A percentile compares a stretch with the other conserved stretches of the same genome.
phyloP scores from a whole-genome alignment of 768 basidiomycete genomes.

The Suillus spraguei region DNA sequence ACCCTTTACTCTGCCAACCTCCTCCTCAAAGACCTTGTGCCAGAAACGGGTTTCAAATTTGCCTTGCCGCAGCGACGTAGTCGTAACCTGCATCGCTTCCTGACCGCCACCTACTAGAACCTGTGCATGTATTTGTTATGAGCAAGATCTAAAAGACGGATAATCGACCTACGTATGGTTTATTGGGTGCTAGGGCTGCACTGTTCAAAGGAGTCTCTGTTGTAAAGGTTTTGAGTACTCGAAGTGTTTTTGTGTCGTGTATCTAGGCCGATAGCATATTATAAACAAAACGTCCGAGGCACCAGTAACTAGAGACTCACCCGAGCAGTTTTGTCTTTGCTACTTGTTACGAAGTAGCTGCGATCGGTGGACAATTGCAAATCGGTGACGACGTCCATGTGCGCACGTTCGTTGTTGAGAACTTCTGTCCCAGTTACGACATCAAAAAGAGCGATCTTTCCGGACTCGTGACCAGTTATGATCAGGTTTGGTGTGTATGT shows the following conservation, averaged over 20 bases:
- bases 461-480: slow-evolving; percentile 95
- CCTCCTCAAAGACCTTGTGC: slow-evolving; percentile 97
- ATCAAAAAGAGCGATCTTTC: slow-evolving; percentile 92
- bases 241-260: slow-evolving; percentile 86
- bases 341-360: slow-evolving; percentile 94
- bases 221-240: slow-evolving; percentile 89
- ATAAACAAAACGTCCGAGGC: not conserved
- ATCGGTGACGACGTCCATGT: slow-evolving; percentile 87
- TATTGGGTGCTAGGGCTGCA: slow-evolving; percentile 80
- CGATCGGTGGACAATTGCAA: slow-evolving; percentile 88
- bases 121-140: slow-evolving; percentile 37
- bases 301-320: slow-evolving; percentile 38
- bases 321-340: slow-evolving; percentile 96
- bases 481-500: slow-evolving; percentile 76
- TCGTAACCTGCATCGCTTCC: slow-evolving; percentile 97
- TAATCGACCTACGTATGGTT: slow-evolving; percentile 70
- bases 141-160: not conserved
- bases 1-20: slow-evolving; percentile 95
- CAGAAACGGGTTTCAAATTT: slow-evolving; percentile 99
- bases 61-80: slow-evolving; percentile 89
- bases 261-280: slow-evolving; percentile 44
- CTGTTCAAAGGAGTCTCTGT: slow-evolving; percentile 97
- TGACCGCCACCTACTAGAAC: slow-evolving; percentile 95
- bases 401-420: slow-evolving; percentile 82
- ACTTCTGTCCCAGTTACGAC: slow-evolving; percentile 85